Evolutionary conservation across 768 basidiomycete genomes (phyloP), one percentile per base, ranked within the genome.

Genomic region (Mycena haematopus): DNA sequence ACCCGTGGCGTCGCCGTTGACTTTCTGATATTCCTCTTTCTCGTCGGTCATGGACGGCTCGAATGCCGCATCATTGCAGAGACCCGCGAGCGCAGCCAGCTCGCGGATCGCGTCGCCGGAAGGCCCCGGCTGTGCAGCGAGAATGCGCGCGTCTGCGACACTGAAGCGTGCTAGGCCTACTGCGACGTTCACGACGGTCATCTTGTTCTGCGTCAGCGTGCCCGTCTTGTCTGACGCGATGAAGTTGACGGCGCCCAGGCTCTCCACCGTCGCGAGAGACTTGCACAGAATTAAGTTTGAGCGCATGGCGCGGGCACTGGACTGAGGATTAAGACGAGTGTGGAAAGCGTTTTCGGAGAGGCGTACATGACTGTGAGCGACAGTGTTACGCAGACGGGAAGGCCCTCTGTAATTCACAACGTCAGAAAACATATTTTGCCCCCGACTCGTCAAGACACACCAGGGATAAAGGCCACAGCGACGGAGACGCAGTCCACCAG

Each of bases 241-340:
- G 11, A 80, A 81, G 56, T 84, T 83, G 70, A 89, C 86, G 10
- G 83, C 79, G 8, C 89, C 88, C 6, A 90, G 77, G 8, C 85
- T 86, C 71, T 90, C 88, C 31, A 90, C 86, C 7, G 86, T 89
- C 25, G 86, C 80, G 24, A 90, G 75, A 3, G 84, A 84, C 67
- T 83, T 83, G 68, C 79, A 80, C 17, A 85, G 71, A 22, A 86
- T 81, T 65, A 82, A 82, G 66, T 82, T 80, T 67, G 82, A 82
- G 56, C 81, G 77, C 65, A 87, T 77, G 9, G 79, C 77, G 35
- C 80, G 73, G 21, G 81, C 82, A 22, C 70, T 71, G 35, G 8
- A 46, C 15, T 21, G n/a, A 24, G 22, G 10, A n/a, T 29, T 7
- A 42, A 6, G n/a, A n/a, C 8, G n/a, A 42, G 19, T 45, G 11